These are phyloP conservation scores for Solanum piurae DNA, from an alignment of 257 asterid species.

Conservation along the genomic window DNA sequence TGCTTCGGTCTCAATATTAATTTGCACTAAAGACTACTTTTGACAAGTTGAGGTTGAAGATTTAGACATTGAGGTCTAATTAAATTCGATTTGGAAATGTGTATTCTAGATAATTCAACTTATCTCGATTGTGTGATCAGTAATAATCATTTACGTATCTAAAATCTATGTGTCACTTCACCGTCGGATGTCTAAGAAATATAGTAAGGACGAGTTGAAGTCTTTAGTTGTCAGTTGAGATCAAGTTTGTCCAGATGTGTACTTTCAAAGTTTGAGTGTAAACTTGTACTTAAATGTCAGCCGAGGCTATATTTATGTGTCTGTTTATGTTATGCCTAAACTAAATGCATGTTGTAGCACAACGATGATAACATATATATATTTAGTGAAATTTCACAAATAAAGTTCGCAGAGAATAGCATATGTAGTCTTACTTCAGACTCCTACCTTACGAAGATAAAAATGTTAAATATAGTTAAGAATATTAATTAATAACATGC, in stretches of 20 bases:
- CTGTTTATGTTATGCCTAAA: background rate
- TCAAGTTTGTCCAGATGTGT: background rate
- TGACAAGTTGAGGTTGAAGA: background rate
- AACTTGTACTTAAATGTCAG: background rate
- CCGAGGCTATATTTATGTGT: fast-evolving
- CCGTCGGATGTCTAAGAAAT: background rate
- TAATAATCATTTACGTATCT: background rate
- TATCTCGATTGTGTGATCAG: background rate
- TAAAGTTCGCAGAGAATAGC: fast-evolving
- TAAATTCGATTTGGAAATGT: background rate
- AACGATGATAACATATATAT: background rate
- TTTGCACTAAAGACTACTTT: background rate
- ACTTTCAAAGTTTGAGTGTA: background rate
- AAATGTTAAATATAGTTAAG: background rate
- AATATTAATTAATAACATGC: background rate
- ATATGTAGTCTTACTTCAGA: background rate
- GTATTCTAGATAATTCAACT: background rate
- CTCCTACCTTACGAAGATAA: background rate
- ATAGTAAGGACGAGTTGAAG: background rate
- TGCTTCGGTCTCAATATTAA: background rate
- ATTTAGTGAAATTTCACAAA: fast-evolving
- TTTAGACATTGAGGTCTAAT: background rate
- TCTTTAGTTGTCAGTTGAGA: background rate
- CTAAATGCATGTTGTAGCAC: background rate
- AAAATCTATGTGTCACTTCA: background rate